Conservation (phyloP, 202 grass and related monocot genomes). For the Eragrostis tef region DNA sequence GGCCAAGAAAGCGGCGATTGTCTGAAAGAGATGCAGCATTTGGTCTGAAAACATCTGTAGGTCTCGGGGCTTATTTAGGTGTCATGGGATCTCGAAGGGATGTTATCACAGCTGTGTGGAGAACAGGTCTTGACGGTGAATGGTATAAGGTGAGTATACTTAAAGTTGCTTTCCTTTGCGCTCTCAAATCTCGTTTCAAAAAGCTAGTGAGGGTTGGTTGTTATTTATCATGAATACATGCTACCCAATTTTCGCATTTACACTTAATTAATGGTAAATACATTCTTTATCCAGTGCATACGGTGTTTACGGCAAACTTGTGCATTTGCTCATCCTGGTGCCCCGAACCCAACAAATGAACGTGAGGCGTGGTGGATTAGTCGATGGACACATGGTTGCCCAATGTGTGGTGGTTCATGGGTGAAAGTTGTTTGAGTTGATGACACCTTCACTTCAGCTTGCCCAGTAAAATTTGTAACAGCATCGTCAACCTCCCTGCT, state of each 20-base stretch:
- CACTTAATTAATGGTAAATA: constrained; percentile 20
- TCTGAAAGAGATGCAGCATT: constrained; percentile 99
- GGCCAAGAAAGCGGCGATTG: constrained; percentile 90
- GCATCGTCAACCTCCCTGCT: not conserved
- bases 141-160: constrained; percentile 88
- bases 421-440: constrained; percentile 77
- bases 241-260: not conserved
- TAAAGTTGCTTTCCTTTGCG: not conserved
- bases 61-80: constrained; percentile 88
- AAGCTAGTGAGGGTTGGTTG: not conserved
- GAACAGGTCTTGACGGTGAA: constrained; percentile 84
- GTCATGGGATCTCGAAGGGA: constrained; percentile 98
- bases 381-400: constrained; percentile 83
- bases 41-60: constrained; percentile 96
- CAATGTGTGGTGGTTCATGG: constrained; percentile 99
- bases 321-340: constrained; percentile 76
- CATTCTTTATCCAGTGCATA: constrained; percentile 70
- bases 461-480: not conserved
- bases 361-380: constrained; percentile 94
- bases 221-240: not conserved
- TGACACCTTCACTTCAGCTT: constrained; percentile 2
- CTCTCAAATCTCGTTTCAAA: constrained; percentile 19
- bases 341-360: constrained; percentile 58
- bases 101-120: constrained; percentile 93
- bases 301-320: constrained; percentile 93